Conservation (phyloP, 805 yeast genomes). For the Spathaspora arborariae region DNA sequence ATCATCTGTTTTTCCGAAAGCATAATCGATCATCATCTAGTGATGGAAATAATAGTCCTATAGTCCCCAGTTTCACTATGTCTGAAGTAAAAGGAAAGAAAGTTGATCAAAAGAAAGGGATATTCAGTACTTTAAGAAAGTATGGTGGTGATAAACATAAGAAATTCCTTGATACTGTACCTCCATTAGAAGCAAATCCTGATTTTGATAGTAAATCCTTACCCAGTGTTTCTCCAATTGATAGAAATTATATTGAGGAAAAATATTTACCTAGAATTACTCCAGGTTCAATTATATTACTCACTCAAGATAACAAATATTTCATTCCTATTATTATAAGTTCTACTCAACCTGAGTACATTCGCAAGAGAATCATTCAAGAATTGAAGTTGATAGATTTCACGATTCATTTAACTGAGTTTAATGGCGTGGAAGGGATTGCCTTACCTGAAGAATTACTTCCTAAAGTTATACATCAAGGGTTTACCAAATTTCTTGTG, state of each 20-base stretch:
- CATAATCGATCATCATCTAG: conserved; percentile 53
- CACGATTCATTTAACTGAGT: conserved; percentile 64
- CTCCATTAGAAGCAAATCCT: conserved; percentile 4
- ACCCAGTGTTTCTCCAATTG: not conserved
- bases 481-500: conserved; percentile 32
- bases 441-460: conserved; percentile 50
- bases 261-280: conserved; percentile 19
- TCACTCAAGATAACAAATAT: conserved; percentile 57
- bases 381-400: conserved; percentile 28
- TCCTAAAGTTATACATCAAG: conserved; percentile 27
- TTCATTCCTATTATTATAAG: conserved; percentile 45
- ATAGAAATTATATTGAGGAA: conserved; percentile 16
- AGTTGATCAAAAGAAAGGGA: conserved; percentile 23
- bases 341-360: not conserved
- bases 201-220: not conserved
- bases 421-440: conserved; percentile 55
- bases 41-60: conserved; percentile 6
- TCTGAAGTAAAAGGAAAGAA: not conserved
- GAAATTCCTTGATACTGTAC: conserved; percentile 1
- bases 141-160: conserved; percentile 21
- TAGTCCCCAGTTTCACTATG: not conserved
- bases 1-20: conserved; percentile 53
- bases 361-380: conserved; percentile 24
- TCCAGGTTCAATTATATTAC: conserved; percentile 24
- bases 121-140: conserved; percentile 38